Evolutionary conservation across 345 rosid species (phyloP).

Genomic region (Populus deltoides): DNA sequence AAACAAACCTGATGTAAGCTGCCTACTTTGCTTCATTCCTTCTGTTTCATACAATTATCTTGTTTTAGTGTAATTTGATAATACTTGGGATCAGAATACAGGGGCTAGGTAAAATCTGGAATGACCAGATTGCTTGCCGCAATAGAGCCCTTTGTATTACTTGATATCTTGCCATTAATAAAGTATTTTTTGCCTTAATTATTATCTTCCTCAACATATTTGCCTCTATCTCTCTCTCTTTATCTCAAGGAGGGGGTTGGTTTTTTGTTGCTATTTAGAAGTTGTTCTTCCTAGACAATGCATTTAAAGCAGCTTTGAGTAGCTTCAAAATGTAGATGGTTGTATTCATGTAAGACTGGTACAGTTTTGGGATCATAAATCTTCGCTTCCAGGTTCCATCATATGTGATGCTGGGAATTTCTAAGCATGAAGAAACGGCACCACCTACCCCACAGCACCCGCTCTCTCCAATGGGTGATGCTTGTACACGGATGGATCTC

Average conservation of each 20-base stretch:
- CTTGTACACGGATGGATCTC: conserved; percentile 79
- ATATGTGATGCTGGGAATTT: conserved; percentile 71
- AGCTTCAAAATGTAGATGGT: neutral
- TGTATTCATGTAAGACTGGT: neutral
- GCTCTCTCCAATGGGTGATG: conserved; percentile 74
- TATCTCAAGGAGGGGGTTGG: neutral
- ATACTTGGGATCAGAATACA: neutral
- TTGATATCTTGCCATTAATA: neutral
- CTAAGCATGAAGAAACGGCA: conserved; percentile 62
- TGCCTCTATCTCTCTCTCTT: too few relatives aligned
- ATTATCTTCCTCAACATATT: neutral
- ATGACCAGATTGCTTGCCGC: neutral
- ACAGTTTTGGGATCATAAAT: conserved; percentile 4
- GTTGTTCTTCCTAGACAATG: neutral
- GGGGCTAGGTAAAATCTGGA: neutral
- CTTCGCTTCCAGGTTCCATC: conserved; percentile 58
- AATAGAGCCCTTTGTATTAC: neutral
- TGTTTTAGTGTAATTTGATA: neutral
- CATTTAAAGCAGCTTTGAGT: neutral
- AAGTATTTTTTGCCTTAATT: neutral
- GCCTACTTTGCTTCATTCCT: conserved; percentile 4
- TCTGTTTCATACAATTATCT: neutral
- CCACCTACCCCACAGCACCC: conserved; percentile 59
- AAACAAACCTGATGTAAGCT: conserved; percentile 57
- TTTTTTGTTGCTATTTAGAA: neutral